A percentile compares a stretch with the other conserved stretches of the same genome.
Evolutionary conservation across 139 green algal genomes (phyloP).

Genomic region (Coelastrella sp.): DNA sequence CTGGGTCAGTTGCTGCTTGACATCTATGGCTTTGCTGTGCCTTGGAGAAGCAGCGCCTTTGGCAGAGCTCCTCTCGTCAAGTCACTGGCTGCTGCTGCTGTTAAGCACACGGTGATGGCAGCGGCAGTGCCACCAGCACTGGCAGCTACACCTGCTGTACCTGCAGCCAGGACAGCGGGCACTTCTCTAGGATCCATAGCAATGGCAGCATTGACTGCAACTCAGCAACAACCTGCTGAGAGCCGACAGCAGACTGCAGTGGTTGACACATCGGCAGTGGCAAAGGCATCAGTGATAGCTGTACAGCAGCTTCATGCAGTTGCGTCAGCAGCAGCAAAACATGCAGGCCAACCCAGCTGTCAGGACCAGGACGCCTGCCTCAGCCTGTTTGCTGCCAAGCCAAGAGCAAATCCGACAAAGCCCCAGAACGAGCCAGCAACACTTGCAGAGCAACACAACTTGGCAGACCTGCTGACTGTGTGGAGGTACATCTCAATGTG

Average conservation of each 20-base stretch:
- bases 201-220: background rate
- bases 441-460: background rate
- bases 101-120: background rate
- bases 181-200: background rate
- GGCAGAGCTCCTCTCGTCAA: background rate
- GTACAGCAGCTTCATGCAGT: background rate
- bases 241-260: background rate
- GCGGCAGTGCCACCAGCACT: background rate
- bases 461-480: background rate
- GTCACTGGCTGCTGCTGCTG: slow-evolving; percentile 7
- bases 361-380: no score
- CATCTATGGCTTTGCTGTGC: background rate
- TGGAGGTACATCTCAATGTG: slow-evolving; percentile 1
- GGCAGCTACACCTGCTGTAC: background rate
- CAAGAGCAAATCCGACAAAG: background rate
- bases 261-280: background rate
- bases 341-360: no score
- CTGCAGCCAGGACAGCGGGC: background rate
- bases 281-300: background rate
- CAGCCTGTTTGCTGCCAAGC: no score
- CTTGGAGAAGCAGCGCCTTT: background rate
- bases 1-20: slow-evolving; percentile 16
- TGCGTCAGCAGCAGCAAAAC: background rate
- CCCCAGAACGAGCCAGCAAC: background rate
- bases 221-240: background rate